Evolutionary conservation across 2,329 filamentous ascomycete genomes (phyloP).

Genomic region (Raffaelea ambrosiae): DNA sequence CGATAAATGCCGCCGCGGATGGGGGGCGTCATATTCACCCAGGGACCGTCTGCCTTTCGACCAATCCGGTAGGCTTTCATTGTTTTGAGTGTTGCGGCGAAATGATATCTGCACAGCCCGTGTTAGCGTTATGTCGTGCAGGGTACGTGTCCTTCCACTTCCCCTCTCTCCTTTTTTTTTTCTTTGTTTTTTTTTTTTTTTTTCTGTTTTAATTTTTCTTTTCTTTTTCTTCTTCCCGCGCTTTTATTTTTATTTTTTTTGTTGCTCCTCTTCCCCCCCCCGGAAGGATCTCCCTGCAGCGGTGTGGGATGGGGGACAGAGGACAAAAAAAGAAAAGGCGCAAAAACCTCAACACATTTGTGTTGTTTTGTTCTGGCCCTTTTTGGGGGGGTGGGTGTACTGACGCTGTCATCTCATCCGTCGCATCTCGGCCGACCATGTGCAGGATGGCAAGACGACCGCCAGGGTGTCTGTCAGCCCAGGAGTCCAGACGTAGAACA

Average conservation of each 20-base stretch:
- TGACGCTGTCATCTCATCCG: constrained; percentile 52
- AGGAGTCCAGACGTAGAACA: constrained; percentile 46
- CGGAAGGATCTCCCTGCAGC: neutral
- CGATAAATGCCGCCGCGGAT: constrained; percentile 25
- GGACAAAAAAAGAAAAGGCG: neutral
- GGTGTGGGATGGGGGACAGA: neutral
- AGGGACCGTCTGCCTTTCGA: constrained; percentile 41
- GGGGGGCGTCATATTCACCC: constrained; percentile 51
- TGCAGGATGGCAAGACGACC: constrained; percentile 51
- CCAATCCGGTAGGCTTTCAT: constrained; percentile 56
- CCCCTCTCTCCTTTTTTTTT: too few species aligned
- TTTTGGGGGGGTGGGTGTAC: too few species aligned
- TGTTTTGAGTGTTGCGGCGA: constrained; percentile 38
- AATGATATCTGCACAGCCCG: too few species aligned
- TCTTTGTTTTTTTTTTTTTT: neutral
- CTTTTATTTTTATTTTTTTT: neutral
- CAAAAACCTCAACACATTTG: too few species aligned
- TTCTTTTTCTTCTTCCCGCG: too few species aligned
- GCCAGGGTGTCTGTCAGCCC: constrained; percentile 51
- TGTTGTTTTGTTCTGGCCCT: neutral
- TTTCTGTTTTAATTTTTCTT: too few species aligned
- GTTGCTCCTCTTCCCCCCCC: neutral
- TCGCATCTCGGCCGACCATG: constrained; percentile 52
- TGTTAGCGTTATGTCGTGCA: too few species aligned
- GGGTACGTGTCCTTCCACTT: too few species aligned